A percentile compares a stretch with the other conserved stretches of the same genome.
Conservation (phyloP, 768 basidiomycete genomes). For the Artomyces pyxidatus region DNA sequence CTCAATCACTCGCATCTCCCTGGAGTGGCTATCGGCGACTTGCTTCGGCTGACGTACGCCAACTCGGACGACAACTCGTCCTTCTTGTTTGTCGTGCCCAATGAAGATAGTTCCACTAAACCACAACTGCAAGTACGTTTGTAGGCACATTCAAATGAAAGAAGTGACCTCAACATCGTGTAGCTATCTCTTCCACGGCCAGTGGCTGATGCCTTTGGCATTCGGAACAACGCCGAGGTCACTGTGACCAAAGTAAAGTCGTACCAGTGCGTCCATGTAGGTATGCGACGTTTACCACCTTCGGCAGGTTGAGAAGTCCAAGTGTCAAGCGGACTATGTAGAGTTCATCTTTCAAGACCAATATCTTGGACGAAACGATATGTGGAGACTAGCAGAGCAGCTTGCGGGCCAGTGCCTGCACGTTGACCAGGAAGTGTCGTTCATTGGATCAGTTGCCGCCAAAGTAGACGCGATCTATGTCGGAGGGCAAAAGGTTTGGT, state of each 20-base stretch:
- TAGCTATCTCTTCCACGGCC: constrained; percentile 72
- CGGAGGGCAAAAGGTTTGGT: constrained; percentile 51
- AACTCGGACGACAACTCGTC: constrained; percentile 32
- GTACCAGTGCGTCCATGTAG: not conserved
- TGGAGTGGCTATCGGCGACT: constrained; percentile 70
- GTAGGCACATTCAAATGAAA: not conserved
- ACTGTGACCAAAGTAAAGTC: constrained; percentile 53
- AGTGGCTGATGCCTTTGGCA: constrained; percentile 60
- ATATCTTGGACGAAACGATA: constrained; percentile 91
- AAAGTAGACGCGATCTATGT: constrained; percentile 78
- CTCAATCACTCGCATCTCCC: constrained; percentile 75
- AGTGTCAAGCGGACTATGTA: constrained; percentile 64
- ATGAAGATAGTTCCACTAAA: constrained; percentile 51
- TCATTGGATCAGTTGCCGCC: constrained; percentile 76
- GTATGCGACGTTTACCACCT: too few species aligned
- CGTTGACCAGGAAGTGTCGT: constrained; percentile 75
- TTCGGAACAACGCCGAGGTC: constrained; percentile 70
- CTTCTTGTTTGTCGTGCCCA: constrained; percentile 60
- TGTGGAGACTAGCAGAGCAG: constrained; percentile 88
- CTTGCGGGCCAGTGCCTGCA: constrained; percentile 78
- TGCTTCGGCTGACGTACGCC: constrained; percentile 45
- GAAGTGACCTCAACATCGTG: not conserved
- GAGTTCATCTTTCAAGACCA: constrained; percentile 93
- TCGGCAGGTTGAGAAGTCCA: constrained; percentile 58
- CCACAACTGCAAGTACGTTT: constrained; percentile 54